Percentiles rank a stretch among this genome's conserved stretches.
These are phyloP conservation scores for Fusarium begoniae DNA, from an alignment of 2,329 filamentous ascomycete genomes.

Conservation along the genomic window DNA sequence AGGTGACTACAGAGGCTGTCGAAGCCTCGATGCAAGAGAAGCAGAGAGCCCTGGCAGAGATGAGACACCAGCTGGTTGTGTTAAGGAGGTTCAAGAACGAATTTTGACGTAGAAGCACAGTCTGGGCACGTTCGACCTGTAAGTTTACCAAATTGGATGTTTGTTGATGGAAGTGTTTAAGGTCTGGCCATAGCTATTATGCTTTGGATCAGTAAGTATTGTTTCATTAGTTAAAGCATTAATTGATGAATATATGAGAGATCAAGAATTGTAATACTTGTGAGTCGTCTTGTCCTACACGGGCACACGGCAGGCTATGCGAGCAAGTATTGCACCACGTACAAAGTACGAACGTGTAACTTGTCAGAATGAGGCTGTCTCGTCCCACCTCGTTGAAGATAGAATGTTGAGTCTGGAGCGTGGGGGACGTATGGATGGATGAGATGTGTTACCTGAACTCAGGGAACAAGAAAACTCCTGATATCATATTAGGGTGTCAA, in stretches of 20 bases:
- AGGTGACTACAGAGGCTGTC: background rate
- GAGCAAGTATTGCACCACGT: background rate
- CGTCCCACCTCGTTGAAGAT: background rate
- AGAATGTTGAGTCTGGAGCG: background rate
- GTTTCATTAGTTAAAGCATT: background rate
- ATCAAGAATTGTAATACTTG: background rate
- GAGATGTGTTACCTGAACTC: background rate
- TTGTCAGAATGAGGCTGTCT: background rate
- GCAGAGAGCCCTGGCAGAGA: background rate
- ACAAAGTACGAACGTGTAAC: background rate
- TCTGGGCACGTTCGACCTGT: background rate
- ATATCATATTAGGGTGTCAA: background rate
- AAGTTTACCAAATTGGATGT: background rate
- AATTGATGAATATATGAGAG: background rate
- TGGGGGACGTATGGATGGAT: background rate
- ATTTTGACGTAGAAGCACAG: too few relatives aligned
- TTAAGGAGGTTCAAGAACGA: background rate
- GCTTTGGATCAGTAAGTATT: background rate
- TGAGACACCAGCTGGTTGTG: background rate
- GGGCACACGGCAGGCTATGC: background rate
- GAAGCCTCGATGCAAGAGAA: background rate
- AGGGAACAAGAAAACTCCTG: background rate
- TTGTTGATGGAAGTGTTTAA: background rate
- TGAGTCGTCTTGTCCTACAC: background rate
- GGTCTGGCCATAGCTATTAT: background rate